These are phyloP conservation scores for Plasmodium vivax DNA, from an alignment of 169 alveolate genomes.

Conservation along the genomic window DNA sequence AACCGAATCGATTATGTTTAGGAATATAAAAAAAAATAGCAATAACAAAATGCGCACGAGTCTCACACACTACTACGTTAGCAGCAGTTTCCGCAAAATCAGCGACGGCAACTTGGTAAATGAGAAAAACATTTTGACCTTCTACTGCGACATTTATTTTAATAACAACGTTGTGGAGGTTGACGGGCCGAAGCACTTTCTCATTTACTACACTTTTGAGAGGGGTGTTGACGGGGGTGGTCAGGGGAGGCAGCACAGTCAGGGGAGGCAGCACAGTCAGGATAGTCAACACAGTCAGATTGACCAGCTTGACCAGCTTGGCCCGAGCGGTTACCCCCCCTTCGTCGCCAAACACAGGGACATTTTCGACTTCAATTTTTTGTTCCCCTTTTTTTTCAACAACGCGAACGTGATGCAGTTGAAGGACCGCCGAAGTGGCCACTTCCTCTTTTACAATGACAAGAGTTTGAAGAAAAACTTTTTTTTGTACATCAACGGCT, in stretches of 20 bases:
- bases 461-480: slow-evolving; percentile 62
- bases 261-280: not conserved
- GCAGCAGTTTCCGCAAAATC: slow-evolving; percentile 60
- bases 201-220: slow-evolving; percentile 18
- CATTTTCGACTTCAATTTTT: slow-evolving; percentile 28
- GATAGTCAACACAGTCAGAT: not conserved
- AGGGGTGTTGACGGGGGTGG: not conserved
- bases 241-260: not conserved
- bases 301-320: not conserved
- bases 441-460: slow-evolving; percentile 50
- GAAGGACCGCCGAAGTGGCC: not conserved
- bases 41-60: slow-evolving; percentile 72
- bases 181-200: slow-evolving; percentile 74
- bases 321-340: not conserved
- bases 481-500: slow-evolving; percentile 55
- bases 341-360: slow-evolving; percentile 43
- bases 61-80: slow-evolving; percentile 69
- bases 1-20: slow-evolving; percentile 21
- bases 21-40: slow-evolving; percentile 64
- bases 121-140: slow-evolving; percentile 70
- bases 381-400: slow-evolving; percentile 69
- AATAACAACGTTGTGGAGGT: slow-evolving; percentile 68
- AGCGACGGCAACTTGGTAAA: slow-evolving; percentile 12
- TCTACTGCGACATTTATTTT: slow-evolving; percentile 74
- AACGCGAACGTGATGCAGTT: not conserved